Percentiles rank a stretch among this genome's conserved stretches.
Evolutionary conservation across 805 yeast genomes (phyloP).

Genomic region (Lipomyces oligophaga): DNA sequence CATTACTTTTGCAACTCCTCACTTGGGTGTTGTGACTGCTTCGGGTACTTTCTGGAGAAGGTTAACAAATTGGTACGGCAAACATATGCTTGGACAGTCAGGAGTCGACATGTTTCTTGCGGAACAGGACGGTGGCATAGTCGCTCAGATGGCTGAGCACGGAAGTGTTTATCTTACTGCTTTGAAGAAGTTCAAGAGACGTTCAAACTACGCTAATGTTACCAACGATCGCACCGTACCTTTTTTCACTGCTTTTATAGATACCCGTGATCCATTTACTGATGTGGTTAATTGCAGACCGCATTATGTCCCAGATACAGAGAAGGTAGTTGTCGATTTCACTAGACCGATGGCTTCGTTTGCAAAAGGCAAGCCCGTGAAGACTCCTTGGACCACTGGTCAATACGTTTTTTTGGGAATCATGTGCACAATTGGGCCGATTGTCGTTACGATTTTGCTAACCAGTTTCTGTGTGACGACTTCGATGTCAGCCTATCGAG

Average conservation of each 20-base stretch:
- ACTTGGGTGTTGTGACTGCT: constrained; percentile 59
- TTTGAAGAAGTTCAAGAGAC: constrained; percentile 59
- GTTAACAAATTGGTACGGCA: constrained; percentile 50
- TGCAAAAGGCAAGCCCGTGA: not conserved
- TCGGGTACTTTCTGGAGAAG: constrained; percentile 36
- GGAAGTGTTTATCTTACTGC: constrained; percentile 42
- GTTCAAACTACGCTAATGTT: constrained; percentile 66
- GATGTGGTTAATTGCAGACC: constrained; percentile 31
- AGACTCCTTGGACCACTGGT: constrained; percentile 3
- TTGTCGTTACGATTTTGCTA: constrained; percentile 12
- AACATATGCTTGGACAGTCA: constrained; percentile 56
- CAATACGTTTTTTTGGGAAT: constrained; percentile 8
- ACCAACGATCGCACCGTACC: constrained; percentile 83
- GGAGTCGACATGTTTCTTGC: constrained; percentile 57
- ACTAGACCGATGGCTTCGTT: constrained; percentile 5
- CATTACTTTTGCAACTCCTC: constrained; percentile 75
- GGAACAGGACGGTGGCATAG: constrained; percentile 40
- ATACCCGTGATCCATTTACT: constrained; percentile 70
- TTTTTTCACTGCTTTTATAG: constrained; percentile 76
- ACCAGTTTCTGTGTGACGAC: constrained; percentile 13
- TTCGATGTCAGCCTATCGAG: constrained; percentile 13
- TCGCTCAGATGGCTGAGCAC: constrained; percentile 55
- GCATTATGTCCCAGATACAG: not conserved
- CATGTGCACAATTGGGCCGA: constrained; percentile 22
- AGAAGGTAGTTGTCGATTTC: constrained; percentile 16